A percentile compares a stretch with the other conserved stretches of the same genome.
phyloP scores from a whole-genome alignment of 176 grass and related monocot genomes.

The Paspalum notatum region DNA sequence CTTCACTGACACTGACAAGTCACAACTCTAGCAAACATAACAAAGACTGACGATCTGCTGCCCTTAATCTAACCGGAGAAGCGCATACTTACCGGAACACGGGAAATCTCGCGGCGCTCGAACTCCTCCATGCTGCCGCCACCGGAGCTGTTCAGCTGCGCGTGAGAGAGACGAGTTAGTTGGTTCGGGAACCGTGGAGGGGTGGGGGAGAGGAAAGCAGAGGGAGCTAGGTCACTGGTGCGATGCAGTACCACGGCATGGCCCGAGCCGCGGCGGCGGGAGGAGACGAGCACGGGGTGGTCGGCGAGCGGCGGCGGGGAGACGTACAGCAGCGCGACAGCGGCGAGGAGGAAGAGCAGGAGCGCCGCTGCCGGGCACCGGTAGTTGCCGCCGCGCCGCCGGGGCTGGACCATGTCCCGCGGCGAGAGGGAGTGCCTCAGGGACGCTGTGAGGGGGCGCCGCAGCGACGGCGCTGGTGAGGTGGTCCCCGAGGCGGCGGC shows the following conservation, averaged over 20 bases:
- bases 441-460: neutral
- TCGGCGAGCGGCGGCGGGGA: conserved; percentile 68
- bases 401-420: conserved; percentile 57
- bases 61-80: conserved; percentile 23
- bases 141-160: conserved; percentile 50
- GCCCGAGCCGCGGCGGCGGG: conserved; percentile 30
- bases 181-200: conserved; percentile 23
- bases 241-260: conserved; percentile 46
- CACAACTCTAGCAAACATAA: neutral
- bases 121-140: conserved; percentile 14
- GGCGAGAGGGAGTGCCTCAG: conserved; percentile 19
- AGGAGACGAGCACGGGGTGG: conserved; percentile 54
- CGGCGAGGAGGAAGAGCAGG: conserved; percentile 68
- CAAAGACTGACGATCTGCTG: neutral
- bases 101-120: conserved; percentile 40
- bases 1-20: neutral
- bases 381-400: conserved; percentile 55
- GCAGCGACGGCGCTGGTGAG: conserved; percentile 20
- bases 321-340: conserved; percentile 60
- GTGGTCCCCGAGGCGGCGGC: conserved; percentile 25
- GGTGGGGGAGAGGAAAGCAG: neutral
- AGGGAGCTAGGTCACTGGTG: conserved; percentile 13
- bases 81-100: conserved; percentile 49
- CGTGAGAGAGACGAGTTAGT: neutral
- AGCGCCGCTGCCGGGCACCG: conserved; percentile 47